Base-by-base conservation (phyloP, 306 rosid species). In the Vigna hirtella region DNA sequence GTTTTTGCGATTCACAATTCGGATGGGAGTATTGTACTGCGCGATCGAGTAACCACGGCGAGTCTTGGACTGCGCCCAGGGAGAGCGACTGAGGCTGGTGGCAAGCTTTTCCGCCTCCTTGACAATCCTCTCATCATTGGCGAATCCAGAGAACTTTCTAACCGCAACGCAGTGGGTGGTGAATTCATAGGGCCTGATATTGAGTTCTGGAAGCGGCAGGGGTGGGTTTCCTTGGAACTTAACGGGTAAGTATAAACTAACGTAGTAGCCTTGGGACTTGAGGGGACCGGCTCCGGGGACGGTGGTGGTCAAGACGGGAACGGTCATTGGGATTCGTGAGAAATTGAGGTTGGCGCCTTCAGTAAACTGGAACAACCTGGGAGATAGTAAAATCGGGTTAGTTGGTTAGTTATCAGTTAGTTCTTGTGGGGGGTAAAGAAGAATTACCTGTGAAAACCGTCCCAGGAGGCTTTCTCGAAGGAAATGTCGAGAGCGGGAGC, bases 301-400 rank as follows among this genome's bases (percentile, higher is more conserved):
- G 67, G 83, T 83, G 84, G 86, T 87, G n/a, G 96, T 90, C 70
- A 94, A 63, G 13, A 90, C 81, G 0, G 95, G 97, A 57, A 83
- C 49, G 5, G 97, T 92, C 92, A 92, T 84, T 22, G 92, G 83
- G 18, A 94, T 84, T 56, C 93, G 79, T 11, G 98, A 90, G 87
- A 73, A 94, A 72, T 92, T 94, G 58, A 92, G 87, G 81, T 94
- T 92, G 62, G 97, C 97, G 9, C 97, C 97, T 88, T 89, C 82
- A 20, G 75, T 89, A 79, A 81, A 94, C 86, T 94, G 95, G 88
- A 92, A 94, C 81, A 94, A 79, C 81, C 94, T 93, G 82, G 65
- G 47, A 18, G 55, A 20, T 12, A 5, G 38, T 24, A 3, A 12
- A 45, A 45, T 45, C 0, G 5, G 49, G 49, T 43, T 43, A 43